These are phyloP conservation scores for Lepiota venenata DNA, from an alignment of 768 basidiomycete genomes.

Conservation along the genomic window DNA sequence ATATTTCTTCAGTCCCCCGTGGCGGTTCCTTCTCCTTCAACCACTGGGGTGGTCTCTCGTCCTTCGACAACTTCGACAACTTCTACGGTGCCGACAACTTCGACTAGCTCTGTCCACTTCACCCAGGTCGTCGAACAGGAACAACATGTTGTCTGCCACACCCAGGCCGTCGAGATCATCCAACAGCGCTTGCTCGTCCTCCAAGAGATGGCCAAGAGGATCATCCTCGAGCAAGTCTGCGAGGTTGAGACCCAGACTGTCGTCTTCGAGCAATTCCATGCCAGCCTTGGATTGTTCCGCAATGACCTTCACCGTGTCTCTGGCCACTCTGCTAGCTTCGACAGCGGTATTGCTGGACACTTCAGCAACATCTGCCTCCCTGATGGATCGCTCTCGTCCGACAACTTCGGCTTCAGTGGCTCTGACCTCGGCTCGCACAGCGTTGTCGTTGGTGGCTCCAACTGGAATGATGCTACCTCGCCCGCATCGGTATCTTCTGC, in stretches of 20 bases:
- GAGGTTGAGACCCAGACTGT: constrained; percentile 34
- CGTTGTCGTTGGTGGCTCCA: constrained; percentile 33
- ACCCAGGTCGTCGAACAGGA: constrained; percentile 31
- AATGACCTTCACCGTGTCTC: constrained; percentile 27
- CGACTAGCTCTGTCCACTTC: constrained; percentile 24
- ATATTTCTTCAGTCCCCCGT: constrained; percentile 3
- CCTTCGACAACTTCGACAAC: constrained; percentile 30
- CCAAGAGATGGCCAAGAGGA: constrained; percentile 34
- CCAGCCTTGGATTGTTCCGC: constrained; percentile 24
- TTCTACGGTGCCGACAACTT: constrained; percentile 36
- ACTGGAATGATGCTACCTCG: constrained; percentile 32
- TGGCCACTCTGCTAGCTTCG: constrained; percentile 29
- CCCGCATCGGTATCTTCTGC: constrained; percentile 13
- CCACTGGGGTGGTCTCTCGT: constrained; percentile 30
- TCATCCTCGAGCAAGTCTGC: constrained; percentile 30
- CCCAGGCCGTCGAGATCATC: constrained; percentile 27
- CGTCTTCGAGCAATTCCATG: constrained; percentile 31
- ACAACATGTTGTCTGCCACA: constrained; percentile 27
- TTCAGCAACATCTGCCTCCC: constrained; percentile 23
- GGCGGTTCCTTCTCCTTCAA: constrained; percentile 25
- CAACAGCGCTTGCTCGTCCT: constrained; percentile 40
- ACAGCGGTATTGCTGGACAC: constrained; percentile 25
- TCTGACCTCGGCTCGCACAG: constrained; percentile 28
- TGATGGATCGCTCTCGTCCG: constrained; percentile 25
- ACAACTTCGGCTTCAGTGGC: constrained; percentile 31